Conservation (phyloP, 306 rosid species). For the Vicia faba region DNA sequence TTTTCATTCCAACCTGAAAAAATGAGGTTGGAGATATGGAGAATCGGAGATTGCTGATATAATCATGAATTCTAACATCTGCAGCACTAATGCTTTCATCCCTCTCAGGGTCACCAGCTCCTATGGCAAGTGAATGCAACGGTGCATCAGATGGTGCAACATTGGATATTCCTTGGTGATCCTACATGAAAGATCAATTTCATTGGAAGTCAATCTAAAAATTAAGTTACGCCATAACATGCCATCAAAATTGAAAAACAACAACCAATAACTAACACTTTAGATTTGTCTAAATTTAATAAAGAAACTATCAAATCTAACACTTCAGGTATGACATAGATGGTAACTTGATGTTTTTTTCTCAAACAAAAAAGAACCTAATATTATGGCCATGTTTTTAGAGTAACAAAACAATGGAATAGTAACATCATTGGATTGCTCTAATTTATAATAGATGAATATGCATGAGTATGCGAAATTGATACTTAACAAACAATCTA, state of each 20-base stretch:
- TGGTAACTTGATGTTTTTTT: not conserved
- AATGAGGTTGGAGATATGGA: conserved; percentile 95
- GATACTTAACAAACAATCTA: conserved; percentile 13
- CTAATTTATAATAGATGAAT: conserved; percentile 11
- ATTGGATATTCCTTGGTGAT: conserved; percentile 94
- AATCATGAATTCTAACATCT: conserved; percentile 82
- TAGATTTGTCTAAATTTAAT: not conserved
- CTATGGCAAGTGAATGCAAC: conserved; percentile 51
- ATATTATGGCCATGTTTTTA: too few species aligned
- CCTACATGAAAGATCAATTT: conserved; percentile 51
- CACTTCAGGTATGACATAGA: not conserved
- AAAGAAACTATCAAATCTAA: not conserved
- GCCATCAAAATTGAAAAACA: conserved; percentile 23
- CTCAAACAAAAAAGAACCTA: not conserved
- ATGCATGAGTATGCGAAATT: conserved; percentile 11
- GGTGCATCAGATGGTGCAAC: conserved; percentile 88
- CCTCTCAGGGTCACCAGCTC: conserved; percentile 44
- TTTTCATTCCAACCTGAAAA: conserved; percentile 68
- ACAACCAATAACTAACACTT: not conserved
- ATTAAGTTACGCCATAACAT: conserved; percentile 21
- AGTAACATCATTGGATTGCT: conserved; percentile 8
- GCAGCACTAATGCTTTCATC: conserved; percentile 39
- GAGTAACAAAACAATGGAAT: conserved; percentile 13
- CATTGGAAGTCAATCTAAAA: conserved; percentile 18
- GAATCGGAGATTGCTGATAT: conserved; percentile 72